Evolutionary conservation across 2,329 filamentous ascomycete genomes (phyloP).

Genomic region (Aspergillus sp.): DNA sequence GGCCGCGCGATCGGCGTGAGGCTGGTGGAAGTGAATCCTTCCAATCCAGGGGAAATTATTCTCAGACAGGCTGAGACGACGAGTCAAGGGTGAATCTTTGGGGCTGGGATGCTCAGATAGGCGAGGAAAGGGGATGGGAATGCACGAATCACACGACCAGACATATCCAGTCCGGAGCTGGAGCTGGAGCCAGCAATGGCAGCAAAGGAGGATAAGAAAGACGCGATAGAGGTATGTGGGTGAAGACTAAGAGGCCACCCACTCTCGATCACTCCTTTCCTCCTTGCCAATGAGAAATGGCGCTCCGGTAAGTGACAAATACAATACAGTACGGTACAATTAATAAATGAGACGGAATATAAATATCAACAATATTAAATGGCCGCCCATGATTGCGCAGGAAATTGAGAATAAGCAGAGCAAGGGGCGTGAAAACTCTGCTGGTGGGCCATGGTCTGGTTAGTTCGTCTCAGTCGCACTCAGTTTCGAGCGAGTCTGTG

Average conservation of each 20-base stretch:
- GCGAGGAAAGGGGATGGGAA: not conserved
- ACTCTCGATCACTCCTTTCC: no score
- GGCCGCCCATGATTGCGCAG: conserved; percentile 1
- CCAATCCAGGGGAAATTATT: not conserved
- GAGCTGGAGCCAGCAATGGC: no score
- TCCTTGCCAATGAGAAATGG: no score
- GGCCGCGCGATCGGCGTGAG: conserved; percentile 19
- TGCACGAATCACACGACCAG: conserved; percentile 1
- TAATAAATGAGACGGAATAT: not conserved
- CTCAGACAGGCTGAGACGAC: not conserved
- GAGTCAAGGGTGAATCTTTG: no score
- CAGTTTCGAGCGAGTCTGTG: no score
- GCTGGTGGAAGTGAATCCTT: conserved; percentile 8
- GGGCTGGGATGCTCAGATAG: not conserved
- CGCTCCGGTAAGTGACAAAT: no score
- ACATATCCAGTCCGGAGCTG: not conserved
- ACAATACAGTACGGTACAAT: conserved; percentile 10
- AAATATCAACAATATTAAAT: conserved; percentile 1
- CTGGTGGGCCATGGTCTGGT: conserved; percentile 13
- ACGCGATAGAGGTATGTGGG: no score
- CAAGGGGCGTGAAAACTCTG: conserved; percentile 25
- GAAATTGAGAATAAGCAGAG: conserved; percentile 6
- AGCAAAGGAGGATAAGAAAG: no score
- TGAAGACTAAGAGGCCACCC: no score
- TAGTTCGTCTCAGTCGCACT: not conserved